Conservation (phyloP, 2,329 filamentous ascomycete species). For the Sphaerulina populicola region DNA sequence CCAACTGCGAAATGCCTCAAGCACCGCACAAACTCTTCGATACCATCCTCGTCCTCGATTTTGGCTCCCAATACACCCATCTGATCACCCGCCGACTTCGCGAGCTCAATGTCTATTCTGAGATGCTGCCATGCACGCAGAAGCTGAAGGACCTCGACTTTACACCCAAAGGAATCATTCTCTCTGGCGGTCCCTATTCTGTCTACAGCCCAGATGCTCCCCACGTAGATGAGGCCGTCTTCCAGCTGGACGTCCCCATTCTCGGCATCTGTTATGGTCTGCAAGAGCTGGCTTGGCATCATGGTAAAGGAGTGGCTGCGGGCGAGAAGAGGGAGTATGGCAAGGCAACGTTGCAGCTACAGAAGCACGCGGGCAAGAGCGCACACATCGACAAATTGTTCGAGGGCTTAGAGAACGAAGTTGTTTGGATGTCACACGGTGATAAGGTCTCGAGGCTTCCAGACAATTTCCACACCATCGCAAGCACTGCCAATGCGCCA, state of each 20-base stretch:
- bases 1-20: conserved; percentile 37
- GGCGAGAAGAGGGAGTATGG: conserved; percentile 65
- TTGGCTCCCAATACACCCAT: conserved; percentile 65
- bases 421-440: conserved; percentile 81
- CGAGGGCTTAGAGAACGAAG: conserved; percentile 59
- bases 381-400: conserved; percentile 71
- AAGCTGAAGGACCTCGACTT: conserved; percentile 68
- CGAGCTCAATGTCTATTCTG: conserved; percentile 71
- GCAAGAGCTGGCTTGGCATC: conserved; percentile 67
- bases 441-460: conserved; percentile 76
- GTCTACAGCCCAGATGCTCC: conserved; percentile 73
- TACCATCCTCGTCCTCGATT: conserved; percentile 66
- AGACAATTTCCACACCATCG: conserved; percentile 63
- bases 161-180: conserved; percentile 76
- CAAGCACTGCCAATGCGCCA: conserved; percentile 64
- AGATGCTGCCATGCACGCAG: conserved; percentile 81
- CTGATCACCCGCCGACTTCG: conserved; percentile 67
- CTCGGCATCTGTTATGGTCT: conserved; percentile 57
- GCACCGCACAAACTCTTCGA: conserved; percentile 48
- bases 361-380: conserved; percentile 47
- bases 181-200: conserved; percentile 64
- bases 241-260: conserved; percentile 60
- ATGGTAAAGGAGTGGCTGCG: conserved; percentile 57
- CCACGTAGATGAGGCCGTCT: conserved; percentile 73
- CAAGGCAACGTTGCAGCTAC: conserved; percentile 57